phyloP scores from a whole-genome alignment of 2,329 filamentous ascomycete species.

The Fusarium sp. region DNA sequence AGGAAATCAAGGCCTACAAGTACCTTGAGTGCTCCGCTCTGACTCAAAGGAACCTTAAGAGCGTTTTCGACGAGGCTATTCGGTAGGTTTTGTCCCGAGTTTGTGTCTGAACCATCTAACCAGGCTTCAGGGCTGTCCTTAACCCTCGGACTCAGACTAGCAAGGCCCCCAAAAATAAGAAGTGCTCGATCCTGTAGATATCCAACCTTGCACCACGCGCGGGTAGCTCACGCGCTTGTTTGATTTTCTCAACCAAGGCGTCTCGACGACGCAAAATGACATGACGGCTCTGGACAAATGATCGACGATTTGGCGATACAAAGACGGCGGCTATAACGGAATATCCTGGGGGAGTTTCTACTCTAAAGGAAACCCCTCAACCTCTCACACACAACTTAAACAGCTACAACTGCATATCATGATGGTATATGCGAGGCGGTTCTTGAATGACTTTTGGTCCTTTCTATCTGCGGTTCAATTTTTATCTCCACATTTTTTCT shows the following conservation, averaged over 20 bases:
- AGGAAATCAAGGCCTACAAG: slow-evolving; percentile 96
- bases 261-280: slow-evolving; percentile 41
- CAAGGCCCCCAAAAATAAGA: slow-evolving; percentile 70
- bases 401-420: slow-evolving; percentile 42
- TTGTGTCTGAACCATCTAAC: slow-evolving; percentile 2
- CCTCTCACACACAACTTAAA: slow-evolving; percentile 15
- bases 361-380: slow-evolving; percentile 17
- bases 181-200: slow-evolving; percentile 76
- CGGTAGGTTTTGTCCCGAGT: slow-evolving; percentile 69
- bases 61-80: slow-evolving; percentile 98
- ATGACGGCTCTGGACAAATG: slow-evolving; percentile 40
- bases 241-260: slow-evolving; percentile 38
- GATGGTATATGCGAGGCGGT: slow-evolving; percentile 45
- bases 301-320: slow-evolving; percentile 41
- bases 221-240: slow-evolving; percentile 10
- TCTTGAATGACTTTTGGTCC: slow-evolving; percentile 46
- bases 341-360: slow-evolving; percentile 34
- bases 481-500: slow-evolving; percentile 31
- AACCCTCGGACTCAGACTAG: slow-evolving; percentile 69
- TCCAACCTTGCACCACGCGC: slow-evolving; percentile 14
- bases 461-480: slow-evolving; percentile 35
- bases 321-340: slow-evolving; percentile 42
- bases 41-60: slow-evolving; percentile 97
- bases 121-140: slow-evolving; percentile 72
- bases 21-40: slow-evolving; percentile 98